Base-by-base conservation (phyloP, 371 early-diverging fungal species). In the Cokeromyces recurvatus region DNA sequence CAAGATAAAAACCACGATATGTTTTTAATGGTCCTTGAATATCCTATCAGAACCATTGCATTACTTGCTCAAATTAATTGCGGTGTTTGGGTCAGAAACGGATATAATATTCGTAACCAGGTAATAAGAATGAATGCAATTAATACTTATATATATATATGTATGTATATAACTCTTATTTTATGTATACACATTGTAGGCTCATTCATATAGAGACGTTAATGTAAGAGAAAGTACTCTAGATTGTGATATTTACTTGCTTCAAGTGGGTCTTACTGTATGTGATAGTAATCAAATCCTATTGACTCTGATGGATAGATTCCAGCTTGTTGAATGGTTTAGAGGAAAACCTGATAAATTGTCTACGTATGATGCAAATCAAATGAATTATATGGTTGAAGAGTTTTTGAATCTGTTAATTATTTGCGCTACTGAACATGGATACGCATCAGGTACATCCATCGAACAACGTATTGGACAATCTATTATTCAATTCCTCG, bases 1-100 rank as follows among this genome's bases (percentile, higher is more conserved):
- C 34, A 49, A 9, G 22, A 50, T n/a, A 32, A 51, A 1, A 36
- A 35, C 0, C 42, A 48, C 15, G 63, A 56, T 16, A 62, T 51
- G 16, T 60, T 68, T 29, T 46, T 74, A 48, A 45, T 55, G n/a
- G 53, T 64, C 11, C 63, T 93, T 27, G 96, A 95, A 46, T 87
- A 87, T 48, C 90, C 92, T 0, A 66, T 95, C 17, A 78, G 92
- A 53, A 59, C 64, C 4, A 43, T 70, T 32, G 87, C 84, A 4
- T 61, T 92, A 20, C 76, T 92, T 55, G 84, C 92, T 11, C 98
- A 97, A 66, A 91, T 95, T 47, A 84, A 85, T 11, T 87, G 90
- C 5, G 87, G 87, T 23, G 71, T 95, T 36, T 97, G 98, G 97
- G 94, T 97, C 14, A 74, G 97, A 43, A 97, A 97, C 59, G 97